These are phyloP conservation scores for Claviceps fusiformis DNA, from an alignment of 2,329 filamentous ascomycete genomes.

Conservation along the genomic window DNA sequence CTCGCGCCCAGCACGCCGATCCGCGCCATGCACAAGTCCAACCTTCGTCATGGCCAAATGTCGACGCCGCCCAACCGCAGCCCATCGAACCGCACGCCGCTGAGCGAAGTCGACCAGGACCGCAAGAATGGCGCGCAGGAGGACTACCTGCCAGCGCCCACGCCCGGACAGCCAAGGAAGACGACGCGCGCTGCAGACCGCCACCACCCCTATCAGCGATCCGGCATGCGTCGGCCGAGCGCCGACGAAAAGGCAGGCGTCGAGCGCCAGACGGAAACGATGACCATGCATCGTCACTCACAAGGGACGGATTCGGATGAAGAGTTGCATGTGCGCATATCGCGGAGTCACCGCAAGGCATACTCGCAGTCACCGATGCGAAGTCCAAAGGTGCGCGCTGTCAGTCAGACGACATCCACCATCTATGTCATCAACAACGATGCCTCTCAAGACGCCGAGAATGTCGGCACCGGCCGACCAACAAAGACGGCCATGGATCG, in stretches of 20 bases:
- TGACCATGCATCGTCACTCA: conserved; percentile 47
- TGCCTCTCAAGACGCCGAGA: conserved; percentile 57
- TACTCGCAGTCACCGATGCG: conserved; percentile 48
- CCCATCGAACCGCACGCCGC: conserved; percentile 62
- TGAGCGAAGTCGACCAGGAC: conserved; percentile 91
- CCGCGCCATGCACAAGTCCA: conserved; percentile 46
- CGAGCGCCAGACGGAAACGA: conserved; percentile 45
- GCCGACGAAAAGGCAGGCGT: conserved; percentile 38
- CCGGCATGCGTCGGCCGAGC: conserved; percentile 26
- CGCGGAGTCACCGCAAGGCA: conserved; percentile 48
- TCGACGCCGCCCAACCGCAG: conserved; percentile 76
- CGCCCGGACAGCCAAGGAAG: conserved; percentile 90
- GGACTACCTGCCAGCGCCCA: conserved; percentile 87
- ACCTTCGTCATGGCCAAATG: conserved; percentile 50
- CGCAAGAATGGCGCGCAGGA: conserved; percentile 58
- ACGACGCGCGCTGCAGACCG: conserved; percentile 62
- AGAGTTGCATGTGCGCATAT: conserved; percentile 62
- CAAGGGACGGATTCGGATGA: conserved; percentile 63
- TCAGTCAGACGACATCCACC: conserved; percentile 64
- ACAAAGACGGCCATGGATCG: conserved; percentile 42
- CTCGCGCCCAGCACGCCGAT: conserved; percentile 44
- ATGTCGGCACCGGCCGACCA: conserved; percentile 44
- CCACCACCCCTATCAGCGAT: conserved; percentile 58
- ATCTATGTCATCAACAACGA: conserved; percentile 53
- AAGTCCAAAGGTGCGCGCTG: conserved; percentile 51